Evolutionary conservation across 768 basidiomycete genomes (phyloP).

Genomic region (Chlorophyllum brunneum): DNA sequence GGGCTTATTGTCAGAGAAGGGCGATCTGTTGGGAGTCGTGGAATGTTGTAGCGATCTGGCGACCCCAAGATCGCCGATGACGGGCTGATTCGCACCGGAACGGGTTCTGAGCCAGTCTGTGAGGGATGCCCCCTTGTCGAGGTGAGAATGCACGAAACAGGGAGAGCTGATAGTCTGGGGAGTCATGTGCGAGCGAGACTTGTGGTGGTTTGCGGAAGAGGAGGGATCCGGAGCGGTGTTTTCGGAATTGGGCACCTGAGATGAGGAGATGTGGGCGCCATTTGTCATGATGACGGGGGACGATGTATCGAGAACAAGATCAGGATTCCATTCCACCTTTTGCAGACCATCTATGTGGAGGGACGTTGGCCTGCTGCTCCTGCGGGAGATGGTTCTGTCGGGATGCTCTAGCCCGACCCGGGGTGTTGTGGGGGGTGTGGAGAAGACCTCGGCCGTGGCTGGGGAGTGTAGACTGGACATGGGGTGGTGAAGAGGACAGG

Average conservation of each 20-base stretch:
- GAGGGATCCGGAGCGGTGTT: slow-evolving; percentile 14
- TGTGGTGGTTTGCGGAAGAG: slow-evolving; percentile 17
- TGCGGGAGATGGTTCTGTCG: slow-evolving; percentile 33
- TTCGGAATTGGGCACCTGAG: slow-evolving; percentile 15
- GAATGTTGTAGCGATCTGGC: slow-evolving; percentile 43
- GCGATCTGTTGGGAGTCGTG: slow-evolving; percentile 13
- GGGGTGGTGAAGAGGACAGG: too few relatives aligned
- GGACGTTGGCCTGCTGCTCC: slow-evolving; percentile 40
- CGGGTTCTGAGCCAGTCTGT: slow-evolving; percentile 65
- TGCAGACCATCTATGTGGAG: slow-evolving; percentile 37
- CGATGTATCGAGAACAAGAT: slow-evolving; percentile 38
- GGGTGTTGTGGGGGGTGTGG: slow-evolving; percentile 40
- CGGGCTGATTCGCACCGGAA: slow-evolving; percentile 24
- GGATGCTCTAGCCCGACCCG: slow-evolving; percentile 14
- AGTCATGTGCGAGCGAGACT: slow-evolving; percentile 19
- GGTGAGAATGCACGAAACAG: slow-evolving; percentile 90
- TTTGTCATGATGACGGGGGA: slow-evolving; percentile 25
- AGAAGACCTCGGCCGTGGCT: slow-evolving; percentile 32
- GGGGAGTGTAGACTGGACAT: too few relatives aligned
- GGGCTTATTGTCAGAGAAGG: slow-evolving; percentile 16
- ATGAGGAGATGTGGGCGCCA: slow-evolving; percentile 4
- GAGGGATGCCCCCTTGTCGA: slow-evolving; percentile 78
- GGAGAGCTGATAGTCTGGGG: slow-evolving; percentile 58
- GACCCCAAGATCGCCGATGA: slow-evolving; percentile 40
- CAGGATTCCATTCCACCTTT: slow-evolving; percentile 34